Base-by-base conservation (phyloP, 805 yeast species). In the Wickerhamiella parazyma region DNA sequence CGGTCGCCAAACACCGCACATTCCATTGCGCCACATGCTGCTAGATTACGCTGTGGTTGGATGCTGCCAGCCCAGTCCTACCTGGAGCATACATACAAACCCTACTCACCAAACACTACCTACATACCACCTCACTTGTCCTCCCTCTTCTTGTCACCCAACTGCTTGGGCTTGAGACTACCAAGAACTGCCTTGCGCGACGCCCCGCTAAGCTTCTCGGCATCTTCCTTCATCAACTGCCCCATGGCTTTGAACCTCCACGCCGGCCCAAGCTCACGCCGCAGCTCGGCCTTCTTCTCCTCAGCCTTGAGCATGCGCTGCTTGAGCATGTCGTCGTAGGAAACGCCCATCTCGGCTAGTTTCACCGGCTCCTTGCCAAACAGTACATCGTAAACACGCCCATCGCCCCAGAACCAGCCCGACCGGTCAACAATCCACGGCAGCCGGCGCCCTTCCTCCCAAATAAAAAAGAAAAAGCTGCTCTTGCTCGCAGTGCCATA, bases 391-490 rank as follows among this genome's bases (percentile, higher is more conserved):
- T 78, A 80, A 1, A 84, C 80, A 47, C 94, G 68, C 12, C 94
- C 94, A 59, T 84, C 94, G 26, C 91, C 87, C 94, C 94, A 84
- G 64, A 81, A 84, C 68, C 85, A 84, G 10, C 94, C 94, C 53
- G 76, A 78, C 51, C 94, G 68, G 57, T 84, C 94, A 16, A 82
- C 80, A 14, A 80, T 63, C 84, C 87, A 83, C 19, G 82, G 84
- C 33, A 73, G 66, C 46, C 65, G 62, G 33, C 56, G 60, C 17
- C 71, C 70, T 18, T 65, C 60, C 53, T 82, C 89, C 58, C 73
- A 76, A 50, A 84, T 60, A 38, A 80, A 72, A 55, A 82, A 79
- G 68, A 80, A 77, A 59, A 83, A 83, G 42, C 81, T 70, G 2
- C 81, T 67, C 38, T 76, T 72, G 59, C 81, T 86, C 20, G 81